Conservation (phyloP, 2,329 filamentous ascomycete species). For the Xylaria polymorpha region DNA sequence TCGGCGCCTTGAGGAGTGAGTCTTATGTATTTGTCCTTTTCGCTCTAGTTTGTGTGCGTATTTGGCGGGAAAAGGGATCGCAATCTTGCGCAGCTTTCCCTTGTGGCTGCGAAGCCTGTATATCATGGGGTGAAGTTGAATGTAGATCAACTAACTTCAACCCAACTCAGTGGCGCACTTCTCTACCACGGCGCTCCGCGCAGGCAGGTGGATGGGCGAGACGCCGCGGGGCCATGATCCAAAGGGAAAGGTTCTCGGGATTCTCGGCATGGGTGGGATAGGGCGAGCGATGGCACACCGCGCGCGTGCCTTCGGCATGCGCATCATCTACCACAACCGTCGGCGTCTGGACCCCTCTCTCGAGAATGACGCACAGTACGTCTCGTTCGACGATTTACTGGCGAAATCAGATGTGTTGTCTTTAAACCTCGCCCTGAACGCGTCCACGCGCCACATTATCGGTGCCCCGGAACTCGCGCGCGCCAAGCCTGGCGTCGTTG, state of each 20-base stretch:
- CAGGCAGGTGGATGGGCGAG: conserved; percentile 57
- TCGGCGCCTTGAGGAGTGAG: conserved; percentile 60
- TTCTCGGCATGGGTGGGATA: conserved; percentile 71
- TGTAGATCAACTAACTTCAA: conserved; percentile 11
- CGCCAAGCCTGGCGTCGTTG: conserved; percentile 67
- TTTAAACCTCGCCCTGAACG: conserved; percentile 64
- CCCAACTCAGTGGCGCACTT: conserved; percentile 53
- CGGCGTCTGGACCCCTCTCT: conserved; percentile 50
- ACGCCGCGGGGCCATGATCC: conserved; percentile 63
- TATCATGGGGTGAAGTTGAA: not conserved
- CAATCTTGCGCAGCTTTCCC: not conserved
- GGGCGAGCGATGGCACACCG: conserved; percentile 61
- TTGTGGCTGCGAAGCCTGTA: not conserved
- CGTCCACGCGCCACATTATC: conserved; percentile 64
- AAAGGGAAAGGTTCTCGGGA: conserved; percentile 63
- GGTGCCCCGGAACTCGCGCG: conserved; percentile 60
- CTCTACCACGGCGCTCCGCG: conserved; percentile 58
- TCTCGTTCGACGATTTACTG: conserved; percentile 66
- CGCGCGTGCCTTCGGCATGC: conserved; percentile 65
- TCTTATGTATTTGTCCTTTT: not conserved
- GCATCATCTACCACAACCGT: conserved; percentile 69
- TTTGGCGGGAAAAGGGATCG: not conserved
- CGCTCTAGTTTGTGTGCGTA: too few relatives aligned
- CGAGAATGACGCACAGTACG: conserved; percentile 60
- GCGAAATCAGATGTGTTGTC: conserved; percentile 65